These are phyloP conservation scores for Pittosporum tobira DNA, from an alignment of 129 eudicot genomes.

Conservation along the genomic window DNA sequence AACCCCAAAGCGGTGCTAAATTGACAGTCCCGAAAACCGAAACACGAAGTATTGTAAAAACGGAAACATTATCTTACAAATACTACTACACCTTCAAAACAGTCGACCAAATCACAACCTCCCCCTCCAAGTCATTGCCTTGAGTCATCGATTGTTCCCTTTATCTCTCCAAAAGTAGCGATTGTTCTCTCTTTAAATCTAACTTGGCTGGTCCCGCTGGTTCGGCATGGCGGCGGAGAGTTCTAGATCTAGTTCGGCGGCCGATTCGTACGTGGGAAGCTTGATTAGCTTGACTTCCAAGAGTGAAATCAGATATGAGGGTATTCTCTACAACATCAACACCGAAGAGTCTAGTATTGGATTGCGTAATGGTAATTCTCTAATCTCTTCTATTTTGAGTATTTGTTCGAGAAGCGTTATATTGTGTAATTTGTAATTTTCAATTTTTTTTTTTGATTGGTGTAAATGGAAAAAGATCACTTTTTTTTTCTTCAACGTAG, in stretches of 20 bases:
- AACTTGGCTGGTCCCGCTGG: background rate
- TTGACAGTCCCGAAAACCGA: too few relatives aligned
- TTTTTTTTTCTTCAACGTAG: too few relatives aligned
- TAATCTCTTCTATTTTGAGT: background rate
- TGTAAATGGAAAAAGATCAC: background rate
- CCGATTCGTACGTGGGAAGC: slow-evolving; percentile 80
- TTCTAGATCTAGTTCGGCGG: slow-evolving; percentile 59
- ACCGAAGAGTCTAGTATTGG: slow-evolving; percentile 79
- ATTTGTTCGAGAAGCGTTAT: background rate
- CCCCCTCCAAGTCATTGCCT: background rate
- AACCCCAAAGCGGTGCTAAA: background rate
- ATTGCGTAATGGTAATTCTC: slow-evolving; percentile 45
- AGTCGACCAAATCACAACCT: background rate
- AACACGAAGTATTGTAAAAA: background rate
- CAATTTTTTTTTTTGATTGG: background rate
- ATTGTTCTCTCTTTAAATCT: background rate
- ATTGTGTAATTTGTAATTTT: background rate
- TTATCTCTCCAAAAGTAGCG: background rate
- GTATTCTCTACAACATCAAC: slow-evolving; percentile 65
- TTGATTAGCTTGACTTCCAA: slow-evolving; percentile 70
- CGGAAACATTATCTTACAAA: background rate
- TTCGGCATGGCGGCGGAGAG: slow-evolving; percentile 48
- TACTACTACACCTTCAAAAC: background rate
- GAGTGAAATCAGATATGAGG: slow-evolving; percentile 80
- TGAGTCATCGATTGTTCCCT: background rate